Conservation (phyloP, 1,284 basidiomycete genomes). For the Austroboletus novae-zelandiae region DNA sequence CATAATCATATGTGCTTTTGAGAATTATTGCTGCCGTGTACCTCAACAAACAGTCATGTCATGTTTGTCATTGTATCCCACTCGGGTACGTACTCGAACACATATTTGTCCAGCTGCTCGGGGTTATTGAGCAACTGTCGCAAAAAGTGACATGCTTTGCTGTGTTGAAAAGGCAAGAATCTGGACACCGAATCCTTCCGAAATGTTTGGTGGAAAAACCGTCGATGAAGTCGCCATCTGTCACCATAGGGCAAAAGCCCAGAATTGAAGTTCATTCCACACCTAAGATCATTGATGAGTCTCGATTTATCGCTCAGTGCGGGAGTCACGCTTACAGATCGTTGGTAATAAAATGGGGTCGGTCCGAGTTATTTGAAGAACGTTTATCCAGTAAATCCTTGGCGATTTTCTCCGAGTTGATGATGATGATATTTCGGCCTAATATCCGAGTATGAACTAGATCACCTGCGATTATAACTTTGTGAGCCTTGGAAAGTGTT, state of each 20-base stretch:
- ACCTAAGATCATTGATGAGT: neutral
- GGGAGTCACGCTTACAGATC: slow-evolving; percentile 8
- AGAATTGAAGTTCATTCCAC: slow-evolving; percentile 4
- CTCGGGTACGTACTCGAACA: slow-evolving; percentile 4
- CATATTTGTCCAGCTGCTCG: slow-evolving; percentile 7
- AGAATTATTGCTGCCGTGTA: slow-evolving; percentile 12
- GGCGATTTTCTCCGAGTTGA: slow-evolving; percentile 20
- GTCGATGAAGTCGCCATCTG: slow-evolving; percentile 13
- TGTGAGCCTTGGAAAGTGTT: neutral
- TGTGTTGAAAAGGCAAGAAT: slow-evolving; percentile 12
- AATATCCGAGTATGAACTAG: slow-evolving; percentile 12
- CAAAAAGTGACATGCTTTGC: slow-evolving; percentile 15
- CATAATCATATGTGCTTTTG: slow-evolving; percentile 15
- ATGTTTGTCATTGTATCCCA: too few species aligned
- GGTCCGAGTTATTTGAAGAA: slow-evolving; percentile 17
- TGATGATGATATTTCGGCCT: slow-evolving; percentile 16
- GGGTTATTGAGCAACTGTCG: slow-evolving; percentile 6
- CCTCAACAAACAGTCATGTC: neutral
- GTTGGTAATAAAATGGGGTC: slow-evolving; percentile 6
- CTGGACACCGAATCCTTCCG: neutral
- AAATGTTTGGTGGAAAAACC: slow-evolving; percentile 15
- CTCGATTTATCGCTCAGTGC: too few species aligned
- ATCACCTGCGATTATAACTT: slow-evolving; percentile 4
- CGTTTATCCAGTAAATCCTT: slow-evolving; percentile 14
- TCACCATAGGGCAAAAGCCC: slow-evolving; percentile 7